Evolutionary conservation across 306 rosid species (phyloP), one percentile per base, ranked within the genome.

Genomic region (Rosa lucieae): DNA sequence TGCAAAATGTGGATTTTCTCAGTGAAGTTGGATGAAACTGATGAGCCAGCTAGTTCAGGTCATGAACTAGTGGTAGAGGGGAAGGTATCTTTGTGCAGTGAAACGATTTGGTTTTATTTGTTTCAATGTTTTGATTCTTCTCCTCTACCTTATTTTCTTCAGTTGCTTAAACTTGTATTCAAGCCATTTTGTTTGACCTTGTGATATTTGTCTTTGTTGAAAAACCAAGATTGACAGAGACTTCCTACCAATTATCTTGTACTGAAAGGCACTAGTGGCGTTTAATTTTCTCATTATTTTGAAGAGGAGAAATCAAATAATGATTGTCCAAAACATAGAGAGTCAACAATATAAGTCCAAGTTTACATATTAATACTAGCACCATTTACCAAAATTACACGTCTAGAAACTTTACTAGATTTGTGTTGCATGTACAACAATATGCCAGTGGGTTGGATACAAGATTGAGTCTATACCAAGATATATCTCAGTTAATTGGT

Each of bases 261-360:
- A 10, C 66, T 26, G 2, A 53, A 53, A 53, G 15, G 14, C 35
- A 21, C 37, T 21, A 3, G 35, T 42, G 9, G 20, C 32, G 12
- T 67, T 20, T 6, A 6, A 20, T 67, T 39, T 67, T 39, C 29
- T 39, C 71, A 37, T 17, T 47, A 66, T 17, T 43, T 68, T 42
- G 72, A 65, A 70, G 14, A 26, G 42, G 75, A 70, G 48, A 23
- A 70, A 70, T 70, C 42, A 70, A 47, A 12, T 26, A 70, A 26
- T 46, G 13, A 46, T 47, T 2, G n/a, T 46, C 40, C 13, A 47
- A 46, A 13, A 32, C 69, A 63, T 32, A 63, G 20, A 5, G 18
- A 32, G 10, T 58, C 65, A n/a, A 59, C 37, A 23, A 59, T 23
- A 10, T 4, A 59, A 59, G 66, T 26, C 66, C 66, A 59, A 59